Base-by-base conservation (phyloP, 805 yeast genomes). In the Candida dajiaensis region DNA sequence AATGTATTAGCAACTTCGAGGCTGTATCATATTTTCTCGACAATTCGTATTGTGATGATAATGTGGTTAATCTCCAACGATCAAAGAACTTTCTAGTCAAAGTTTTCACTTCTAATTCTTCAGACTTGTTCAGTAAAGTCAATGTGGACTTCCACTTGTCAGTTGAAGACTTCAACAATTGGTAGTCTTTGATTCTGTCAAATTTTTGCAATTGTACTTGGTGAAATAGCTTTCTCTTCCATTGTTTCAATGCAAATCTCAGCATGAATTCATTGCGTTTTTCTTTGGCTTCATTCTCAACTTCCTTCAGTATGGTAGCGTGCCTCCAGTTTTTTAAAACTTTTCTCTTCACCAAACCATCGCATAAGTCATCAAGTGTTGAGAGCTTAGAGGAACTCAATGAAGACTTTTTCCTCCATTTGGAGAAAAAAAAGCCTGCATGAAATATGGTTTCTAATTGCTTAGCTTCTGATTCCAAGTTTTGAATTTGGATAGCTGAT, bases 361-460 rank as follows among this genome's bases (percentile, higher is more conserved):
- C 28, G n/a, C 19, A 20, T 11, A 15, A 26, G 19, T 40, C 25
- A 12, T 28, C 19, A 4, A 28, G 42, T 19, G 8, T 13, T 11
- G n/a, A 18, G 18, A 6, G 35, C 7, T 15, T 28, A 7, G 16
- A 15, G 20, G 20, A 16, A 9, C 26, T 39, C 23, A 4, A 16
- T 4, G 40, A 21, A 4, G 49, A 11, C 2, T 37, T n/a, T 4
- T 21, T n/a, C 16, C 41, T 51, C 63, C 64, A 60, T 46, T 51
- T 60, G 7, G 50, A 31, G 38, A 60, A 57, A 43, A 60, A 50
- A 41, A 47, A 58, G 1, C 62, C 63, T 26, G 52, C 61, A 35
- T 51, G 57, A 9, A 60, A 44, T 5, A 48, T 55, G 18, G 47
- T 9, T 26, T 59, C 60, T 2, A 58, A 33, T 3, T 43, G 43